These are phyloP conservation scores for Ophiostoma perfectum DNA, from an alignment of 2,329 filamentous ascomycete species.

Conservation along the genomic window DNA sequence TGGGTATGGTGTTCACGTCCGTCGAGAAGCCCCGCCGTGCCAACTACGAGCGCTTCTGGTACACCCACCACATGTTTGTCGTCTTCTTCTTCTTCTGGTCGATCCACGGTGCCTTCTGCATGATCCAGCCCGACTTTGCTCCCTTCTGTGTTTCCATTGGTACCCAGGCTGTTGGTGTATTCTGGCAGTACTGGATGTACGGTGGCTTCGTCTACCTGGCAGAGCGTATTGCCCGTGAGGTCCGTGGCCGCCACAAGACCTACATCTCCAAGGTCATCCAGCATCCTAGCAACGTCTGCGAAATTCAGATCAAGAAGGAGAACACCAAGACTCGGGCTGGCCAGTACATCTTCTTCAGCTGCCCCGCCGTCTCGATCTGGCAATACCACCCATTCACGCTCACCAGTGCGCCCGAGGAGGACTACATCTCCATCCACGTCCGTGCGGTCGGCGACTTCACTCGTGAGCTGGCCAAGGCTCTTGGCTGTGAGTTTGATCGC, in stretches of 20 bases:
- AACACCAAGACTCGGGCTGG: conserved; percentile 74
- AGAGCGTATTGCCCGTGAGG: conserved; percentile 72
- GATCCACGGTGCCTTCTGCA: conserved; percentile 83
- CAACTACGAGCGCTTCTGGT: conserved; percentile 89
- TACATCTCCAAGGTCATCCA: conserved; percentile 86
- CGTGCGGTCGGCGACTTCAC: conserved; percentile 81
- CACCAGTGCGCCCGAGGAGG: conserved; percentile 81
- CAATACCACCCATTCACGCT: conserved; percentile 86
- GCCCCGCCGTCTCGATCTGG: conserved; percentile 79
- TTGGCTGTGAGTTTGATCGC: conserved; percentile 70
- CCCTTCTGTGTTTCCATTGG: conserved; percentile 70
- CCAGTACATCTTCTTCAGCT: conserved; percentile 86
- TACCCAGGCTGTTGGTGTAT: conserved; percentile 63
- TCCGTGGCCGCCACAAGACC: conserved; percentile 75
- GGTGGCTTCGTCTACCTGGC: conserved; percentile 73
- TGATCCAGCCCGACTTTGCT: conserved; percentile 79
- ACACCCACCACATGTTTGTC: conserved; percentile 82
- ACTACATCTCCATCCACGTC: conserved; percentile 84
- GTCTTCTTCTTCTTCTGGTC: conserved; percentile 88
- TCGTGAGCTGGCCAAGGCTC: conserved; percentile 58
- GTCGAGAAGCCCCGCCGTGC: conserved; percentile 71
- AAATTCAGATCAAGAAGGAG: conserved; percentile 90
- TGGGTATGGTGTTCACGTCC: conserved; percentile 72
- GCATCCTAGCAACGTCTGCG: conserved; percentile 81
- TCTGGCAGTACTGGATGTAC: conserved; percentile 86